Percentiles rank a stretch among this genome's conserved stretches.
Conservation (phyloP, 768 basidiomycete genomes). For the Termitomyces sp. region DNA sequence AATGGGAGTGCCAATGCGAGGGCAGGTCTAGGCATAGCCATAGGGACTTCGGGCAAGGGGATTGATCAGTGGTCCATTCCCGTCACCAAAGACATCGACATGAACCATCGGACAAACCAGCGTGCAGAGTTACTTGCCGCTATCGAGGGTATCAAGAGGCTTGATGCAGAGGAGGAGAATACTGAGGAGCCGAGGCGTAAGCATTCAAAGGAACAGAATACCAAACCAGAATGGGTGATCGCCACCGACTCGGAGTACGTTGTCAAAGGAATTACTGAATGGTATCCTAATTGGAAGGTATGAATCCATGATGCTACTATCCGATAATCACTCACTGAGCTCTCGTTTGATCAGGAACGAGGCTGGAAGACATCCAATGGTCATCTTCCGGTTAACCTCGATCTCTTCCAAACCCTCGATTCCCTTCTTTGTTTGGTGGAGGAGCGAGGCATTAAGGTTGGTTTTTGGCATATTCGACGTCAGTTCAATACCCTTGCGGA, state of each 20-base stretch:
- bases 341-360: conserved; percentile 9
- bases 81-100: conserved; percentile 21
- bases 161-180: neutral
- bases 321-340: too few species aligned
- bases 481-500: conserved; percentile 22
- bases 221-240: too few species aligned
- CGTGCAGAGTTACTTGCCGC: conserved; percentile 32
- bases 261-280: too few species aligned
- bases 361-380: conserved; percentile 17
- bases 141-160: conserved; percentile 18
- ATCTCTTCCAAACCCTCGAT: conserved; percentile 25
- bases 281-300: too few species aligned
- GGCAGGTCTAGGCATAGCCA: conserved; percentile 26
- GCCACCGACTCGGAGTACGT: too few species aligned
- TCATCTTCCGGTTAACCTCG: conserved; percentile 18
- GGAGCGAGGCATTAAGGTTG: conserved; percentile 13
- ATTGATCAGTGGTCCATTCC: conserved; percentile 20
- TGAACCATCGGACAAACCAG: conserved; percentile 23
- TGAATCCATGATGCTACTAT: too few species aligned
- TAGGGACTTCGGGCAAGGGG: conserved; percentile 11
- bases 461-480: conserved; percentile 22
- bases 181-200: neutral
- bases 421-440: conserved; percentile 11
- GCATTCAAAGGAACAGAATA: too few species aligned
- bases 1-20: conserved; percentile 24